Evolutionary conservation across 225 moss, liverwort and hornwort genomes (phyloP).

Genomic region (Bryum argenteum): DNA sequence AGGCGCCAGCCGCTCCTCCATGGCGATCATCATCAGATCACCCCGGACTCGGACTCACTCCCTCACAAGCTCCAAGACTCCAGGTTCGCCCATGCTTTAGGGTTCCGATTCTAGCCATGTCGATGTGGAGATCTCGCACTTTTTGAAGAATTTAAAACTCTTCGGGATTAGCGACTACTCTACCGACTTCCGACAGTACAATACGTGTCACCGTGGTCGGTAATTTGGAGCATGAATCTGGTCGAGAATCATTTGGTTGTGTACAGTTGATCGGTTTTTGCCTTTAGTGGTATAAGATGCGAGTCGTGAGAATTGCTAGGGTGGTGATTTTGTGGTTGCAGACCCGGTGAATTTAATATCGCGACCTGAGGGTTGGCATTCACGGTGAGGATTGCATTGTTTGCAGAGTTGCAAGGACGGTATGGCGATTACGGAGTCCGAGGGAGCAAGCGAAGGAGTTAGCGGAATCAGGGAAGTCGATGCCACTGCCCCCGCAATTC

Average conservation of each 20-base stretch:
- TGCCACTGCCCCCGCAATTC: slow-evolving; percentile 13
- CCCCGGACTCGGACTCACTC: background rate
- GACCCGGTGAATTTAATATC: background rate
- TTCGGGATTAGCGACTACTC: no score
- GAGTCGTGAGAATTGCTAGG: no score
- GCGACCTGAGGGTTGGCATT: no score
- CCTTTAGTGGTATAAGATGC: background rate
- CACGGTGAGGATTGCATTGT: background rate
- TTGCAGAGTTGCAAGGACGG: slow-evolving; percentile 20
- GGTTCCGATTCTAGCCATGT: background rate
- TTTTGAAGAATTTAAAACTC: background rate
- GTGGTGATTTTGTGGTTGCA: no score
- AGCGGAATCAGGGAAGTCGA: slow-evolving; percentile 10
- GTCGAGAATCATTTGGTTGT: no score
- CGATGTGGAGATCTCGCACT: background rate
- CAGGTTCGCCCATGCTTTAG: background rate
- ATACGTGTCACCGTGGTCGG: no score
- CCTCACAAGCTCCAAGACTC: background rate
- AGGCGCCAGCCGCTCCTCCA: background rate
- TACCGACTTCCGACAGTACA: no score
- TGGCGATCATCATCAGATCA: background rate
- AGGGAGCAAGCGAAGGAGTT: slow-evolving; percentile 14
- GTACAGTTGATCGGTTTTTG: no score
- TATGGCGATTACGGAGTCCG: slow-evolving; percentile 27
- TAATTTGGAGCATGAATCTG: no score